Base-by-base conservation (phyloP, 2,329 filamentous ascomycete genomes). In the Stachybotrys elegans region DNA sequence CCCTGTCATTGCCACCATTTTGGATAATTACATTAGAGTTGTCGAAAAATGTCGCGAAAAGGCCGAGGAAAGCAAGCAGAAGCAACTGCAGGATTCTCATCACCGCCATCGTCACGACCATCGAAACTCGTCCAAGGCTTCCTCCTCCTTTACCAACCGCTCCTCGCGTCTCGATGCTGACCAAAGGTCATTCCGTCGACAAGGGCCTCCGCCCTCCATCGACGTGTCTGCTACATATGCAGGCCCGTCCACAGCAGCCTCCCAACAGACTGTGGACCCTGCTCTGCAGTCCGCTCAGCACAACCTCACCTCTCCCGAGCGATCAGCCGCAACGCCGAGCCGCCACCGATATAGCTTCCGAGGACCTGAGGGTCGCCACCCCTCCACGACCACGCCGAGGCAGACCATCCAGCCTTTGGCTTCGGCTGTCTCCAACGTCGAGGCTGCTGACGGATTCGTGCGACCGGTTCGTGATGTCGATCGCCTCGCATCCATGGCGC, bases 21-120 rank as follows among this genome's bases (percentile, higher is more conserved):
- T 98, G 48, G 90, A 96, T 69, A 97, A 97, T 68, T 98, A 98
- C 69, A 92, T 96, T 70, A 90, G 94, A 61, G 89, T 96, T 48
- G 84, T 96, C 52, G 92, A 97, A 57, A 92, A 90, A 66, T 88
- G 87, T 62, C 85, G 88, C 49, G 88, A 93, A 62, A 88, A 88
- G 68, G 84, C 84, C 22, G 90, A 96, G 58, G 81, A 95, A 60
- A 78, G 81, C 43, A 93, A 94, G 58, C 76, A 82, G 57, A 87
- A 88, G 57, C 76, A 81, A 55, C 72, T 76, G 29, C 68, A 73
- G 40, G 73, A 78, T 29, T 70, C 76, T 51, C 70, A 73, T 37
- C 59, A 67, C 48, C 73, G 76, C 37, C 73, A 78, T 51, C 66
- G 72, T 46, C 72, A 75, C 46, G 73, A 73, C 27, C 70, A 75